Evolutionary conservation across 495 filamentous ascomycete species (phyloP).

Genomic region (Neurospora tetraspora): DNA sequence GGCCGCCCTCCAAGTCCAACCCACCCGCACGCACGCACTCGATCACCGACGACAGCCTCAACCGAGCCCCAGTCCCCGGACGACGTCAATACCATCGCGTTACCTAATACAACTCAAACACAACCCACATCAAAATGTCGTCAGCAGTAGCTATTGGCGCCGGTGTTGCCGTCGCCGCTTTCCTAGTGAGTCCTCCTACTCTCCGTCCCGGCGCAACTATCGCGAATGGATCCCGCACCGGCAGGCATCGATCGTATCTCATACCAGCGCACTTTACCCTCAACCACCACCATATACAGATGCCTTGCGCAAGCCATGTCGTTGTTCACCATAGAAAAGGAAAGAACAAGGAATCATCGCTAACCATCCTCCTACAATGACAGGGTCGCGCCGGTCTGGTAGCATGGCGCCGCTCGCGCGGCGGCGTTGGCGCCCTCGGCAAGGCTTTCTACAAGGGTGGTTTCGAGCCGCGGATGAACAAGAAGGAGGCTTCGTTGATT

Average conservation of each 20-base stretch:
- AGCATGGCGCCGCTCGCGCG: conserved; percentile 72
- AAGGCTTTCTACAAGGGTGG: conserved; percentile 95
- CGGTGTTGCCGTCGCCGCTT: conserved; percentile 66
- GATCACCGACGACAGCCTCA: conserved; percentile 1
- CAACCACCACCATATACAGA: neutral
- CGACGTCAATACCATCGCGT: conserved; percentile 1
- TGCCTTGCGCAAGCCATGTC: neutral
- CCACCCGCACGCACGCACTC: neutral
- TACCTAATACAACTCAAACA: neutral
- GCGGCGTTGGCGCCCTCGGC: conserved; percentile 66
- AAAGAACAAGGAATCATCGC: neutral
- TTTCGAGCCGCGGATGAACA: conserved; percentile 89
- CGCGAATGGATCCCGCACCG: neutral
- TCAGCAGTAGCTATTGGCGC: conserved; percentile 66
- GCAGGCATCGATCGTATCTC: neutral
- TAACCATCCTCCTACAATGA: neutral
- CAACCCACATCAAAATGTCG: conserved; percentile 53
- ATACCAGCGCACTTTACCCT: neutral
- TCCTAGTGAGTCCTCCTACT: conserved; percentile 47
- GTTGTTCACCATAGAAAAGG: neutral
- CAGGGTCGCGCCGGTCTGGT: conserved; percentile 88
- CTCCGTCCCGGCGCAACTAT: neutral
- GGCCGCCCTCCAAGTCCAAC: neutral
- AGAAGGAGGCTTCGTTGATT: conserved; percentile 83
- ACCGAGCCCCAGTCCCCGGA: neutral